Evolutionary conservation across 1,139 yeast species (phyloP).

Genomic region (Debaryomyces singareniensis): DNA sequence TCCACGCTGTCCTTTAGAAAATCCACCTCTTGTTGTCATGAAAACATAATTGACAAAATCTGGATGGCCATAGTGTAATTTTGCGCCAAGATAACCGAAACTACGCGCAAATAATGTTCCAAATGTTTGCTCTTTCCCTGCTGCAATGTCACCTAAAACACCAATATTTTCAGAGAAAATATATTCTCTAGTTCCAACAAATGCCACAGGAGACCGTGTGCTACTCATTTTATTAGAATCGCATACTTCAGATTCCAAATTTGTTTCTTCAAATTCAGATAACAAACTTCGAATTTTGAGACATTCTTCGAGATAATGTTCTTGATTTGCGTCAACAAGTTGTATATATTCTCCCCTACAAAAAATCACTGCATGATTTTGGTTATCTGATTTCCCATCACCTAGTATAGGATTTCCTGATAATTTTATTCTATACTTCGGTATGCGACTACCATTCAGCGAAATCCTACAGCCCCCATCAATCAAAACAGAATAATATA

Average conservation of each 20-base stretch:
- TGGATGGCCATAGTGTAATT: constrained; percentile 88
- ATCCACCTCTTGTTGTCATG: constrained; percentile 88
- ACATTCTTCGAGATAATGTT: constrained; percentile 81
- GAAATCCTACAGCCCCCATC: constrained; percentile 30
- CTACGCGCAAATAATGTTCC: constrained; percentile 88
- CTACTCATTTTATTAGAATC: constrained; percentile 8
- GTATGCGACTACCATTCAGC: constrained; percentile 35
- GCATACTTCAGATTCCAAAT: constrained; percentile 38
- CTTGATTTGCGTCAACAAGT: constrained; percentile 85
- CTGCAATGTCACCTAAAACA: constrained; percentile 84
- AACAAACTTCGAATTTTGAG: constrained; percentile 70
- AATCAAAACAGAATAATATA: constrained; percentile 57
- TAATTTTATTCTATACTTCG: constrained; percentile 49
- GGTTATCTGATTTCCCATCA: constrained; percentile 87
- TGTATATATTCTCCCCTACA: constrained; percentile 85
- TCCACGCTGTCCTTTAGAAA: constrained; percentile 84
- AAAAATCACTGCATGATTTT: constrained; percentile 69
- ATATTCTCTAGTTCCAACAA: constrained; percentile 83
- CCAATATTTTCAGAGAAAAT: constrained; percentile 85
- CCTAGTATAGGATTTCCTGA: constrained; percentile 88
- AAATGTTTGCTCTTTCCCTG: constrained; percentile 90
- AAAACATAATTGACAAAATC: constrained; percentile 79
- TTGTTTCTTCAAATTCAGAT: constrained; percentile 70
- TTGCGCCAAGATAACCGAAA: constrained; percentile 79
- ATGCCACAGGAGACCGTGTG: constrained; percentile 58